Conservation (phyloP, 305 asterid species). For the Petunia hybrid region DNA sequence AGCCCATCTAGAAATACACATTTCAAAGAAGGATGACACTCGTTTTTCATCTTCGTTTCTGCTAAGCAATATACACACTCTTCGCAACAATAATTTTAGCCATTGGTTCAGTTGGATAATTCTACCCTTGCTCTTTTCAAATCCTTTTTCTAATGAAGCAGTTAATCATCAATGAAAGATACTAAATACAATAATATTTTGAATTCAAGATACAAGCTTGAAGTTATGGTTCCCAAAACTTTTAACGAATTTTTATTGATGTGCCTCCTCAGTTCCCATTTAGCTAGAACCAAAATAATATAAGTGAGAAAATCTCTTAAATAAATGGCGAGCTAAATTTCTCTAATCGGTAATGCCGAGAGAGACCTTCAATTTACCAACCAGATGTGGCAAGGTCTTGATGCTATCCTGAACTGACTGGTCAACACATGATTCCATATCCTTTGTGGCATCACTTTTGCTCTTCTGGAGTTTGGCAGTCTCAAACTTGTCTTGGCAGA, state of each 20-base stretch:
- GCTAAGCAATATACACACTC: too few species aligned
- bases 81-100: too few species aligned
- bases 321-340: background rate
- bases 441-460: slow-evolving; percentile 50
- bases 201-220: background rate
- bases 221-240: background rate
- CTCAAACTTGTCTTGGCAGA: slow-evolving; percentile 91
- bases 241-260: background rate
- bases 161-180: too few species aligned
- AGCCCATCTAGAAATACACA: too few species aligned
- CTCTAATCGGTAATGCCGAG: slow-evolving; percentile 38
- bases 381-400: slow-evolving; percentile 69
- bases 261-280: background rate
- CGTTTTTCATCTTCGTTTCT: too few species aligned
- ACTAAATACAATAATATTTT: too few species aligned
- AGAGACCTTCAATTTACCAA: slow-evolving; percentile 65
- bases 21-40: too few species aligned
- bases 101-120: too few species aligned
- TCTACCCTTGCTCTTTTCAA: too few species aligned
- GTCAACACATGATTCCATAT: slow-evolving; percentile 81
- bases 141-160: too few species aligned
- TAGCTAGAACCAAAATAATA: background rate
- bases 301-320: background rate
- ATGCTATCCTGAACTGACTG: slow-evolving; percentile 67
- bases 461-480: slow-evolving; percentile 63